Evolutionary conservation across 805 yeast genomes (phyloP).

Genomic region (Starmerella floris): DNA sequence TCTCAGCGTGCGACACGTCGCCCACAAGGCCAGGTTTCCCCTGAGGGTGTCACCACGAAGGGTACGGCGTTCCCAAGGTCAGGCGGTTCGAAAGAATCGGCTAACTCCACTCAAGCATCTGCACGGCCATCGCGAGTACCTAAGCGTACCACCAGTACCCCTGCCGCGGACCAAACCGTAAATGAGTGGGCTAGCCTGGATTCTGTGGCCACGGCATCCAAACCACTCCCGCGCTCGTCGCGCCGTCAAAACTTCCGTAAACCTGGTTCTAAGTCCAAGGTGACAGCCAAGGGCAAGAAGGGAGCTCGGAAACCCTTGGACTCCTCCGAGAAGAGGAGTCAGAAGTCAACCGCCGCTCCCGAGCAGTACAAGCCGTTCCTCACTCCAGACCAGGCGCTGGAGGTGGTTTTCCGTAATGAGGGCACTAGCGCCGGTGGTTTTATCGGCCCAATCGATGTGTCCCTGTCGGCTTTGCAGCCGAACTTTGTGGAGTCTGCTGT

Average conservation of each 20-base stretch:
- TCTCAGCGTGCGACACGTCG: no score
- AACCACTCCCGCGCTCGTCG: neutral
- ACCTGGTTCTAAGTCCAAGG: neutral
- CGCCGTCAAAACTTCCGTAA: slow-evolving; percentile 1
- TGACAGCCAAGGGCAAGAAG: neutral
- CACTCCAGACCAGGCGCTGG: slow-evolving; percentile 15
- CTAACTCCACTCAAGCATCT: neutral
- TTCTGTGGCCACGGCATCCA: neutral
- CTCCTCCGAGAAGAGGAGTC: neutral
- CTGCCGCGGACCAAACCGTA: neutral
- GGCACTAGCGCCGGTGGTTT: slow-evolving; percentile 13
- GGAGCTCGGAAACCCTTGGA: neutral
- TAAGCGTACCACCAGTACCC: neutral
- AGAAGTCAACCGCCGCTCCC: neutral
- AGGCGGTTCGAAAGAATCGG: neutral
- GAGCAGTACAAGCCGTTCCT: slow-evolving; percentile 4
- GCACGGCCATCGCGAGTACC: no score
- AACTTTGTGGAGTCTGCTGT: slow-evolving; percentile 12
- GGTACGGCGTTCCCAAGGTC: neutral
- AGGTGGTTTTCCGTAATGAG: slow-evolving; percentile 12
- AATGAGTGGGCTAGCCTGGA: neutral
- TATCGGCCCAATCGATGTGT: slow-evolving; percentile 12
- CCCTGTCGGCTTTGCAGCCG: slow-evolving; percentile 10
- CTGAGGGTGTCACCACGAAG: neutral
- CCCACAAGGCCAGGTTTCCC: neutral